Base-by-base conservation (phyloP, 1,284 basidiomycete genomes). In the Peniophora sp. region DNA sequence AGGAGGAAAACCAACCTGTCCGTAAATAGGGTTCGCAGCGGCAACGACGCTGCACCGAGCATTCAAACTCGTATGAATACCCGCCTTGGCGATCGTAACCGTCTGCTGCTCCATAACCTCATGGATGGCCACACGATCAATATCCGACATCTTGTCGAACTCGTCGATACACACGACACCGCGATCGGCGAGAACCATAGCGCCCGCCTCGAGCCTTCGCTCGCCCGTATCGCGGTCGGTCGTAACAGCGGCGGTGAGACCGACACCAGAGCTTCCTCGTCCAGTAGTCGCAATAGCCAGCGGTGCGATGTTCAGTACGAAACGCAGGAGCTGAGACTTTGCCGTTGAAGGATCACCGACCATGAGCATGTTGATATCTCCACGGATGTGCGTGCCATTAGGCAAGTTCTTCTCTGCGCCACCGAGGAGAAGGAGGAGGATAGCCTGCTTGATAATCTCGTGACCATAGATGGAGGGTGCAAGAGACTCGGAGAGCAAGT, bases 31-130 rank as follows among this genome's bases (percentile, higher is more conserved):
- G 69, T 99, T 99, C 44, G 97, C 97, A 24, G 97, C 97, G 6
- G 97, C 97, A 45, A 99, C 85, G 35, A 99, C 97, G 59, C 92
- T 97, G 69, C 96, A 99, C 39, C 97, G 82, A 3, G 97, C 97
- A 68, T 99, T 99, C 59, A 99, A 77, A 61, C 90, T 95, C 1
- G 97, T 99, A 68, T 98, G 96, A 58, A 99, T 99, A 55, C 97
- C 97, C 11, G 97, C 97, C 65, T 99, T 99, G 53, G 97, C 97
- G 58, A 99, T 99, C 1, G 97, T 98, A 49, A 99, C 95, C 0
- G 97, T 99, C 67, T 98, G 96, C 68, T 97, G 93, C 67, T 99
- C 96, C 97, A 99, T 99, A 62, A 98, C 97, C 83, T 99, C 97
- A 71, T 99, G 97, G 60, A 99, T 99, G 25, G 97, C 96, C n/a